Conservation (phyloP, 129 eudicot genomes). For the Glebionis coronaria region DNA sequence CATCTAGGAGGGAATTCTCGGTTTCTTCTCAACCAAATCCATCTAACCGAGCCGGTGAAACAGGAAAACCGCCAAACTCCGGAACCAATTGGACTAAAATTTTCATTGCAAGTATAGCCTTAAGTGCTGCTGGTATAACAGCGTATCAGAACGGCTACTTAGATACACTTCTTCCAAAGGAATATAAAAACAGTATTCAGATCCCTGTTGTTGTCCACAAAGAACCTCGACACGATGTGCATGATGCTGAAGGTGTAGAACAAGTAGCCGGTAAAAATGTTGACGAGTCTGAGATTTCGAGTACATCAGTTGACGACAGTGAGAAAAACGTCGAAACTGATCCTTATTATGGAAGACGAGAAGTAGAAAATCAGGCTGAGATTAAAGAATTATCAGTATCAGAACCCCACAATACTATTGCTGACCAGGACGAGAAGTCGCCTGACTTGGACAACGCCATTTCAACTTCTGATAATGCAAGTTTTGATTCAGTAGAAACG, state of each 20-base stretch:
- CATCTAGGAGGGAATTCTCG: slow-evolving; percentile 68
- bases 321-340: slow-evolving; percentile 31
- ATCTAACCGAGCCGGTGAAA: slow-evolving; percentile 38
- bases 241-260: slow-evolving; percentile 27
- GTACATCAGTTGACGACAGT: slow-evolving; percentile 35
- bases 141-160: slow-evolving; percentile 71
- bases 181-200: slow-evolving; percentile 29
- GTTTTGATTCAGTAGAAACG: slow-evolving; percentile 21
- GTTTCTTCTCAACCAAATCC: slow-evolving; percentile 47
- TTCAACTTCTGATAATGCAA: slow-evolving; percentile 38
- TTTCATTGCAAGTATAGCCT: slow-evolving; percentile 57
- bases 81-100: slow-evolving; percentile 41
- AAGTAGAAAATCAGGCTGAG: slow-evolving; percentile 38
- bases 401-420: slow-evolving; percentile 19
- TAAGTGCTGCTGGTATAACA: slow-evolving; percentile 60
- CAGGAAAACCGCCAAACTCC: slow-evolving; percentile 44
- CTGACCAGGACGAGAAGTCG: slow-evolving; percentile 30
- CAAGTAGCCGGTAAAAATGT: slow-evolving; percentile 26
- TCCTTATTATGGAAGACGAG: slow-evolving; percentile 38
- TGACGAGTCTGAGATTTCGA: slow-evolving; percentile 33
- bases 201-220: slow-evolving; percentile 15
- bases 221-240: slow-evolving; percentile 22
- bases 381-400: slow-evolving; percentile 22
- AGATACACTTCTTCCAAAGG: slow-evolving; percentile 39
- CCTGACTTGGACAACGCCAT: slow-evolving; percentile 19